Percentiles rank a stretch among this genome's conserved stretches.
phyloP scores from a whole-genome alignment of 768 basidiomycete species.

The Lentinula guzmanii region DNA sequence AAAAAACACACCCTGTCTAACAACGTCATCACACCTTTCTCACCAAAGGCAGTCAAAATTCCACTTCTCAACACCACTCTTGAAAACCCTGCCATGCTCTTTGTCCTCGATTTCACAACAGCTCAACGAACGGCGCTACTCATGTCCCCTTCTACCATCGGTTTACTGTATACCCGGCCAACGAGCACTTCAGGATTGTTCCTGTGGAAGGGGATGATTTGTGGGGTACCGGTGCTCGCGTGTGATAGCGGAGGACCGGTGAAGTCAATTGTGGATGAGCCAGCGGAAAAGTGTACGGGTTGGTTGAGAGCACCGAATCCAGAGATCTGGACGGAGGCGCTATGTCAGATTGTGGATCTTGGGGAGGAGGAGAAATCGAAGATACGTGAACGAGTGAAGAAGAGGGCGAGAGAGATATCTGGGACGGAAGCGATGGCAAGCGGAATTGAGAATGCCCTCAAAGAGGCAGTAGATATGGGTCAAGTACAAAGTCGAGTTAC shows the following conservation, averaged over 20 bases:
- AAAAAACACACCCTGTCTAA: conserved; percentile 51
- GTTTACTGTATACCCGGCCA: conserved; percentile 85
- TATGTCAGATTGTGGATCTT: conserved; percentile 56
- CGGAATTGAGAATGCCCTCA: conserved; percentile 49
- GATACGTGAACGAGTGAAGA: conserved; percentile 50
- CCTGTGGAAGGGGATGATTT: conserved; percentile 92
- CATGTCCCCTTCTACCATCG: conserved; percentile 55
- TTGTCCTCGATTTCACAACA: conserved; percentile 90
- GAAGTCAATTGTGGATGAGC: conserved; percentile 59
- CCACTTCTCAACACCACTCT: conserved; percentile 36
- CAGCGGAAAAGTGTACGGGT: conserved; percentile 55
- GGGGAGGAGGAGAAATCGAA: conserved; percentile 31
- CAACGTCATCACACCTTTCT: conserved; percentile 44
- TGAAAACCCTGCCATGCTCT: conserved; percentile 57
- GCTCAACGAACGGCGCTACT: conserved; percentile 81
- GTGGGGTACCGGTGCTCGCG: conserved; percentile 85
- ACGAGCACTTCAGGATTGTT: conserved; percentile 97
- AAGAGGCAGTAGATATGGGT: conserved; percentile 54
- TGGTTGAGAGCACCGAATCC: conserved; percentile 65
- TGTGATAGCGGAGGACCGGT: conserved; percentile 86
- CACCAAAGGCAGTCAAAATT: conserved; percentile 24
- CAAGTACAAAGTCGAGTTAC: conserved; percentile 15
- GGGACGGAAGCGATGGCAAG: conserved; percentile 71
- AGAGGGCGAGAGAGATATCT: conserved; percentile 61
- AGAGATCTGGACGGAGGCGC: conserved; percentile 62